phyloP scores from a whole-genome alignment of 2,329 filamentous ascomycete species.

The Cytospora leucostoma region DNA sequence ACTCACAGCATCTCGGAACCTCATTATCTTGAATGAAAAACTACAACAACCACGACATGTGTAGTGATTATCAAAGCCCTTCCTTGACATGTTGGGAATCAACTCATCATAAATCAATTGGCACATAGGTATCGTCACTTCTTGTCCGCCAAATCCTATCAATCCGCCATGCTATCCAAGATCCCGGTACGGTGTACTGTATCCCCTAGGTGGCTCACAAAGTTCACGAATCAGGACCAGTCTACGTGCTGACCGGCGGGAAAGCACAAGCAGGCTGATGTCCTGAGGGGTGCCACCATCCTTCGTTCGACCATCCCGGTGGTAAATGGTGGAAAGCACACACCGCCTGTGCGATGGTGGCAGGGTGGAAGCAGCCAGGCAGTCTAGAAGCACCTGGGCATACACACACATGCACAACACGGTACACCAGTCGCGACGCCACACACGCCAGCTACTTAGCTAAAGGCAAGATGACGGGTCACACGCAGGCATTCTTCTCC shows the following conservation, averaged over 20 bases:
- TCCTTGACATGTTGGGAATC: too few species aligned
- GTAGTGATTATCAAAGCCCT: too few species aligned
- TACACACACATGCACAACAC: neutral
- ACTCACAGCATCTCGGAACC: too few species aligned
- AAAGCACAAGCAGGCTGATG: constrained; percentile 2
- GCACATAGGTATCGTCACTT: neutral
- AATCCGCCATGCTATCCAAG: constrained; percentile 5
- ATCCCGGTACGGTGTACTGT: neutral
- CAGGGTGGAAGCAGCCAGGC: neutral
- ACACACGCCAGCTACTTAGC: too few species aligned
- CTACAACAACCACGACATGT: too few species aligned
- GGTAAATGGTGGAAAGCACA: neutral
- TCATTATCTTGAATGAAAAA: too few species aligned
- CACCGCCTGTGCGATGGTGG: neutral
- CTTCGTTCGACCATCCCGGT: neutral
- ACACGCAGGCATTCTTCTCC: neutral
- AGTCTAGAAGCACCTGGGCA: too few species aligned
- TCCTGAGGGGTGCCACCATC: neutral
- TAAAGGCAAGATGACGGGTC: neutral
- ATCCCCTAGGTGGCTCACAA: constrained; percentile 9
- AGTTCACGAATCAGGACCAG: constrained; percentile 19
- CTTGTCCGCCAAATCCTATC: neutral
- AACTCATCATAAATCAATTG: too few species aligned
- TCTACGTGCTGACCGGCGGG: neutral
- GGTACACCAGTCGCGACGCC: too few species aligned